These are phyloP conservation scores for Pseudotsuga menziesii DNA, from an alignment of 75 land plant species.

Conservation along the genomic window DNA sequence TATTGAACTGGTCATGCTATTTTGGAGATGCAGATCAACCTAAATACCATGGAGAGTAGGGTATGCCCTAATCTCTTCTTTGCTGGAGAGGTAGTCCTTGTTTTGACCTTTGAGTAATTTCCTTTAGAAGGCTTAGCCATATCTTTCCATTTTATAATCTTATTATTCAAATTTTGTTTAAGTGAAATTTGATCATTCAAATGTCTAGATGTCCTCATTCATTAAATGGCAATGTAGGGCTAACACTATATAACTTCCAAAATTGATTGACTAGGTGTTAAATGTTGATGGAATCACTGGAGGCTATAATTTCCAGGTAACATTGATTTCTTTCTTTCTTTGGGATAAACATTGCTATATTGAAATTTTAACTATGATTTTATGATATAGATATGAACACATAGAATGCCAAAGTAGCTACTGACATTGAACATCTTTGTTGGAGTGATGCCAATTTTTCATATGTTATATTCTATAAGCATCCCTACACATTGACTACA, in stretches of 20 bases:
- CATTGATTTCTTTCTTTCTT: constrained; percentile 5
- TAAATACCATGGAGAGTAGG: constrained; percentile 92
- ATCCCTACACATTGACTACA: too few relatives aligned
- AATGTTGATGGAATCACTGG: constrained; percentile 97
- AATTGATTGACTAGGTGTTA: constrained; percentile 42
- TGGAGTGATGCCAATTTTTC: too few relatives aligned
- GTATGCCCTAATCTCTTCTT: constrained; percentile 56
- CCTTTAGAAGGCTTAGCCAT: background rate
- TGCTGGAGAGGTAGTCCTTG: constrained; percentile 82
- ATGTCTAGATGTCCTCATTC: background rate
- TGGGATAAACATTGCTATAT: background rate
- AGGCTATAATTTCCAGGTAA: constrained; percentile 93
- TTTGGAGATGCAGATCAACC: constrained; percentile 50
- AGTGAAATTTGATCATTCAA: background rate
- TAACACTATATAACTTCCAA: background rate
- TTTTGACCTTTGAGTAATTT: background rate
- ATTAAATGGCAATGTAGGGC: background rate
- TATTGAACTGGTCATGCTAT: background rate
- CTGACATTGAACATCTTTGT: too few relatives aligned
- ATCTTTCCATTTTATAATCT: background rate
- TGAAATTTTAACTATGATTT: too few relatives aligned
- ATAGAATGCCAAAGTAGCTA: too few relatives aligned
- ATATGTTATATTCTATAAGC: too few relatives aligned
- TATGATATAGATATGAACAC: too few relatives aligned
- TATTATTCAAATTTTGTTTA: background rate